Conservation (phyloP, 495 filamentous ascomycete species). For the Umbilicaria muhlenbergii region DNA sequence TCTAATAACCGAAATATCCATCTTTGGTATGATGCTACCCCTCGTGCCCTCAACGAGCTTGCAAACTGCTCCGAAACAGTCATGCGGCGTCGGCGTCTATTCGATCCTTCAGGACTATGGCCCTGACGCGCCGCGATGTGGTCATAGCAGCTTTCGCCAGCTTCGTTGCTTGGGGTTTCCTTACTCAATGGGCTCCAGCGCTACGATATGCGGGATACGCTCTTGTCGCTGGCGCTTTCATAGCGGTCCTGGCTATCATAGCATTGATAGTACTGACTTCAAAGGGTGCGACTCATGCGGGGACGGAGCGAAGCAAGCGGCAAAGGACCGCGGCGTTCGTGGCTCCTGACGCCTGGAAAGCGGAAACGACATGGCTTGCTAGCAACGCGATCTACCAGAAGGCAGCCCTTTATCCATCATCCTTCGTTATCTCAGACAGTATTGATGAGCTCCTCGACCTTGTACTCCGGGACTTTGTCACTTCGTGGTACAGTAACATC, state of each 20-base stretch:
- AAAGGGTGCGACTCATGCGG: slow-evolving; percentile 28
- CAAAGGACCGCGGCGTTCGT: slow-evolving; percentile 44
- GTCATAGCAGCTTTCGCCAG: slow-evolving; percentile 48
- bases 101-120: slow-evolving; percentile 39
- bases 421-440: slow-evolving; percentile 61
- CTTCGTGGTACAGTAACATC: slow-evolving; percentile 78
- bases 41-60: not conserved
- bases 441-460: slow-evolving; percentile 67
- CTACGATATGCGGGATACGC: slow-evolving; percentile 71
- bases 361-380: slow-evolving; percentile 47
- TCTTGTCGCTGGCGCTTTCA: slow-evolving; percentile 47
- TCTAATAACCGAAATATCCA: too few species aligned
- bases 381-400: slow-evolving; percentile 31
- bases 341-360: slow-evolving; percentile 45
- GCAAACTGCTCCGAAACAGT: not conserved
- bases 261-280: slow-evolving; percentile 45
- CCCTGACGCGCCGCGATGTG: slow-evolving; percentile 62
- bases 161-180: slow-evolving; percentile 78
- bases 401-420: slow-evolving; percentile 57
- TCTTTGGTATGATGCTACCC: too few species aligned
- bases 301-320: slow-evolving; percentile 21
- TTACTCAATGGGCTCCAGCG: slow-evolving; percentile 61
- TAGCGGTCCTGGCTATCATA: slow-evolving; percentile 34
- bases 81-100: slow-evolving; percentile 9
- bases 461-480: slow-evolving; percentile 71